phyloP scores from a whole-genome alignment of 805 yeast species.

The Ogataea nitratoaversa region DNA sequence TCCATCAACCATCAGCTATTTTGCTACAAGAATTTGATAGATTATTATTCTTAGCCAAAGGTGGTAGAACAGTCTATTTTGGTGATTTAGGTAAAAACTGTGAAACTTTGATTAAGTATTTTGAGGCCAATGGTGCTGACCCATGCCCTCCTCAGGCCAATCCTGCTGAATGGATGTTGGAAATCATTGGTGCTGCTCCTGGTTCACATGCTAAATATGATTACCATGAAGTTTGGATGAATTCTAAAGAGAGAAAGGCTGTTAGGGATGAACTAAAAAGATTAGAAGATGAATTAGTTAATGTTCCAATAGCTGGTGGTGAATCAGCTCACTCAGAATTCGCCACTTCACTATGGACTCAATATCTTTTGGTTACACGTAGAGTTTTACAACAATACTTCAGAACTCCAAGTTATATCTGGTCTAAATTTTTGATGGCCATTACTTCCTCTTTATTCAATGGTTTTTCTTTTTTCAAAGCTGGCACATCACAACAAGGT shows the following conservation, averaged over 20 bases:
- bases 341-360: slow-evolving; percentile 40
- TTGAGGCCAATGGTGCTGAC: slow-evolving; percentile 61
- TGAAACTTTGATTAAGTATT: slow-evolving; percentile 53
- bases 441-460: slow-evolving; percentile 53
- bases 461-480: slow-evolving; percentile 68
- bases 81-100: slow-evolving; percentile 52
- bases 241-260: slow-evolving; percentile 56
- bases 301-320: slow-evolving; percentile 29
- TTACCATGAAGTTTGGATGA: slow-evolving; percentile 73
- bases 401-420: slow-evolving; percentile 59
- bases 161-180: slow-evolving; percentile 92
- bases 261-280: slow-evolving; percentile 55
- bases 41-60: slow-evolving; percentile 42
- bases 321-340: slow-evolving; percentile 34
- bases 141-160: slow-evolving; percentile 67
- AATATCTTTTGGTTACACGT: slow-evolving; percentile 40
- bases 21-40: slow-evolving; percentile 45
- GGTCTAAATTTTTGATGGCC: slow-evolving; percentile 53
- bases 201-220: slow-evolving; percentile 72
- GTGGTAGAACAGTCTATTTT: slow-evolving; percentile 43
- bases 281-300: slow-evolving; percentile 59
- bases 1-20: slow-evolving; percentile 53
- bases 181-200: slow-evolving; percentile 79
- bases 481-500: slow-evolving; percentile 57
- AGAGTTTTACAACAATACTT: slow-evolving; percentile 59